These are phyloP conservation scores for Aspergillus pseudotamarii DNA, from an alignment of 2,329 filamentous ascomycete species.

Conservation along the genomic window DNA sequence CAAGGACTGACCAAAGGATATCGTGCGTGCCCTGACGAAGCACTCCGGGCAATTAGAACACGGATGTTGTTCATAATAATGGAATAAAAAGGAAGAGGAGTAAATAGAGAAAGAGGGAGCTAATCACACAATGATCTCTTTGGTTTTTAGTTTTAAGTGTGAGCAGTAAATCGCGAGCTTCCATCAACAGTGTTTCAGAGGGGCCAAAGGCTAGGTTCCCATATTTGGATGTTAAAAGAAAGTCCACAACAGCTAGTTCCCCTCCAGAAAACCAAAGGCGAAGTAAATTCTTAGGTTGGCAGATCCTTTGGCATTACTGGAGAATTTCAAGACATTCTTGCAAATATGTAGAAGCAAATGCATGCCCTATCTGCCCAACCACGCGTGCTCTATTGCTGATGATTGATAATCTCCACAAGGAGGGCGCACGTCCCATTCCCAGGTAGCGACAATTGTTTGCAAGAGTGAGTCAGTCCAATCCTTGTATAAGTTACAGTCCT, in stretches of 20 bases:
- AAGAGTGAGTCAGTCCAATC: too few species aligned
- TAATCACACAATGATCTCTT: neutral
- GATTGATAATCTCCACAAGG: neutral
- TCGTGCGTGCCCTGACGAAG: neutral
- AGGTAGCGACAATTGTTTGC: neutral
- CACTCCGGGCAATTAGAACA: neutral
- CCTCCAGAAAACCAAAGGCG: neutral
- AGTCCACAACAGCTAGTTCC: neutral
- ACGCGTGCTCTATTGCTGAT: neutral
- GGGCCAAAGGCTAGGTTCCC: neutral
- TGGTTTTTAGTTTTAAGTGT: neutral
- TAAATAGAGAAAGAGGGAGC: too few species aligned
- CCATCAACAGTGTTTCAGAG: neutral
- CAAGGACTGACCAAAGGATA: neutral
- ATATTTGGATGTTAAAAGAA: conserved; percentile 1
- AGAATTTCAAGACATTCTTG: too few species aligned
- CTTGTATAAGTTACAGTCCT: too few species aligned
- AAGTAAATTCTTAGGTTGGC: neutral
- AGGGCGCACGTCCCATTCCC: neutral
- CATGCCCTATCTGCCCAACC: neutral
- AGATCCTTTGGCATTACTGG: neutral
- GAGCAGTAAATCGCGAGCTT: neutral
- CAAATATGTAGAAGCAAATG: too few species aligned
- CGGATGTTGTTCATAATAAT: neutral
- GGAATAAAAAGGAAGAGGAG: neutral